Evolutionary conservation across 257 asterid genomes (phyloP).

Genomic region (Plectranthus barbatus): DNA sequence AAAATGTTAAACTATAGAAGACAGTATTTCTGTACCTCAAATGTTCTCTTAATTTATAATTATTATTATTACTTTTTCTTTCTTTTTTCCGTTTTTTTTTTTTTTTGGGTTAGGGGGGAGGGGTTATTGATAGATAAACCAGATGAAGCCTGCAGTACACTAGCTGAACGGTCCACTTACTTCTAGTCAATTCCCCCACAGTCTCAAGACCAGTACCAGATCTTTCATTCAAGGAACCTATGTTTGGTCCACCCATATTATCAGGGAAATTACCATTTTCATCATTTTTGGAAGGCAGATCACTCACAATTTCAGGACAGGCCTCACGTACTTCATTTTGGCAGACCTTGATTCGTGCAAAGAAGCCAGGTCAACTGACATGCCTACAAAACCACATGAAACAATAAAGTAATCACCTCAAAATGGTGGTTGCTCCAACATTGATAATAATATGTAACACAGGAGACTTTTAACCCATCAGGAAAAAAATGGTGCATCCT

Average conservation of each 20-base stretch:
- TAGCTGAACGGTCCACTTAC: too few relatives aligned
- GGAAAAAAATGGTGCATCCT: neutral
- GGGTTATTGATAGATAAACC: too few relatives aligned
- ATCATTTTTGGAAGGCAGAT: conserved; percentile 28
- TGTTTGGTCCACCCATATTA: conserved; percentile 16
- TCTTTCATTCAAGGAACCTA: conserved; percentile 13
- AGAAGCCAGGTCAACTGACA: conserved; percentile 54
- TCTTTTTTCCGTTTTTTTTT: too few relatives aligned
- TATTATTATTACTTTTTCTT: too few relatives aligned
- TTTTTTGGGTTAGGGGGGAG: too few relatives aligned
- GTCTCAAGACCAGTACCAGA: conserved; percentile 21
- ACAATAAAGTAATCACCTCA: neutral
- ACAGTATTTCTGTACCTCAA: too few relatives aligned
- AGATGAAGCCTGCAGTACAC: too few relatives aligned
- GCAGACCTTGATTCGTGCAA: conserved; percentile 43
- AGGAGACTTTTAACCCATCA: neutral
- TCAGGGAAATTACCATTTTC: conserved; percentile 19
- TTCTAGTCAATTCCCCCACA: conserved; percentile 14
- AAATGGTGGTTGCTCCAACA: too few relatives aligned
- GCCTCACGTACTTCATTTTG: conserved; percentile 31
- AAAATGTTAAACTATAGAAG: too few relatives aligned
- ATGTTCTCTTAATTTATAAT: too few relatives aligned
- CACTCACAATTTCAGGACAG: conserved; percentile 24
- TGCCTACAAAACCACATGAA: conserved; percentile 31
- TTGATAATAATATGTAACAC: too few relatives aligned